Conservation (phyloP, 2,329 filamentous ascomycete genomes). For the Aureobasidium sp. region DNA sequence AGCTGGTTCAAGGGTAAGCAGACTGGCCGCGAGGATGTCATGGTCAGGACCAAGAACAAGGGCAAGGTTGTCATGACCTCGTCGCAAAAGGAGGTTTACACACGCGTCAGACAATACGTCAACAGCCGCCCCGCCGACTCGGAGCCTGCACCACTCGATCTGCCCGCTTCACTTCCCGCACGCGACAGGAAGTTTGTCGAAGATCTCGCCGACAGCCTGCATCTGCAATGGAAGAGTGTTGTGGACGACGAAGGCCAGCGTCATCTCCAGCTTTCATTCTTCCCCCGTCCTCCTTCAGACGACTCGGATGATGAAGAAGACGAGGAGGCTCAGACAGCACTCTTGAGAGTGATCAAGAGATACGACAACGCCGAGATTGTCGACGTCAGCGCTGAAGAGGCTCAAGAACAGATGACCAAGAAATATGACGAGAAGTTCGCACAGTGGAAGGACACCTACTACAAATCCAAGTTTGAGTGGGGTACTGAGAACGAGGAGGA, state of each 20-base stretch:
- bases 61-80: slow-evolving; percentile 69
- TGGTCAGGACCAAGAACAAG: slow-evolving; percentile 53
- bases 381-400: slow-evolving; percentile 71
- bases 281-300: slow-evolving; percentile 41
- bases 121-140: slow-evolving; percentile 54
- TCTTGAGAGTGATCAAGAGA: slow-evolving; percentile 76
- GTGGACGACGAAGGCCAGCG: slow-evolving; percentile 59
- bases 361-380: slow-evolving; percentile 87
- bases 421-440: slow-evolving; percentile 87
- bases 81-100: slow-evolving; percentile 74
- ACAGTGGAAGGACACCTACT: slow-evolving; percentile 93
- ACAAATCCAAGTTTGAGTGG: slow-evolving; percentile 87
- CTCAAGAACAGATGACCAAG: slow-evolving; percentile 68
- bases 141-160: slow-evolving; percentile 55
- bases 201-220: slow-evolving; percentile 66
- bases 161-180: slow-evolving; percentile 66
- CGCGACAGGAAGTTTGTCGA: slow-evolving; percentile 90
- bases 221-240: slow-evolving; percentile 58
- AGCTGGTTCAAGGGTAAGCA: slow-evolving; percentile 89
- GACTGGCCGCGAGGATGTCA: slow-evolving; percentile 60
- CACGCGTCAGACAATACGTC: slow-evolving; percentile 74
- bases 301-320: slow-evolving; percentile 65
- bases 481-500: slow-evolving; percentile 72
- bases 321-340: slow-evolving; percentile 74
- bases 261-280: slow-evolving; percentile 58